Conservation (phyloP, 805 yeast genomes). For the Candida saitoana region DNA sequence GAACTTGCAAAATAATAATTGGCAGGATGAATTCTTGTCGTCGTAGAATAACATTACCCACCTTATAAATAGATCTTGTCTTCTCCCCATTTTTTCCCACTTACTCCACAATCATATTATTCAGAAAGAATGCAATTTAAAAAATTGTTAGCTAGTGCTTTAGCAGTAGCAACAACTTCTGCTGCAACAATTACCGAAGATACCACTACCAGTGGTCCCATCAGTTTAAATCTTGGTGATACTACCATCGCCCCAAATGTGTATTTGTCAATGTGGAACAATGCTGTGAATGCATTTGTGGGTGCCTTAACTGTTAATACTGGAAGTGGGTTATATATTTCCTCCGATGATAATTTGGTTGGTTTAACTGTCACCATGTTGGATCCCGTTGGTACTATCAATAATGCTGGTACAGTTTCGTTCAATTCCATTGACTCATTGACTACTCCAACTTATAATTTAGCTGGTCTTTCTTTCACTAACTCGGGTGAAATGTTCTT, state of each 20-base stretch:
- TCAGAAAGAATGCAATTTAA: conserved; percentile 9
- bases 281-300: conserved; percentile 8
- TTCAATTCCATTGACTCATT: conserved; percentile 13
- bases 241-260: conserved; percentile 11
- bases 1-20: too few relatives aligned
- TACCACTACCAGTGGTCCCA: conserved; percentile 1
- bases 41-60: too few relatives aligned
- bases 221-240: conserved; percentile 6
- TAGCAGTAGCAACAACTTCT: conserved; percentile 1
- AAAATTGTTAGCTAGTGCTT: not conserved
- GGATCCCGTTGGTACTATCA: conserved; percentile 10
- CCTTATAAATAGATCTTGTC: too few relatives aligned
- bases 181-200: conserved; percentile 2
- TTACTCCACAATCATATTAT: too few relatives aligned
- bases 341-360: conserved; percentile 10
- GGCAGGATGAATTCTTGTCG: too few relatives aligned
- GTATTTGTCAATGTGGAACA: conserved; percentile 16
- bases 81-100: too few relatives aligned
- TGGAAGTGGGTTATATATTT: conserved; percentile 15
- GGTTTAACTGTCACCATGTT: conserved; percentile 12
- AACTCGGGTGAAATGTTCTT: conserved; percentile 16
- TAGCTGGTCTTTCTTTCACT: conserved; percentile 10
- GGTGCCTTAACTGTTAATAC: conserved; percentile 11
- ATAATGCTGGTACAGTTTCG: conserved; percentile 18
- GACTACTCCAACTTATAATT: conserved; percentile 11